Conservation (phyloP, 108 stramenopile genomes). For the Cyclotella cryptica region DNA sequence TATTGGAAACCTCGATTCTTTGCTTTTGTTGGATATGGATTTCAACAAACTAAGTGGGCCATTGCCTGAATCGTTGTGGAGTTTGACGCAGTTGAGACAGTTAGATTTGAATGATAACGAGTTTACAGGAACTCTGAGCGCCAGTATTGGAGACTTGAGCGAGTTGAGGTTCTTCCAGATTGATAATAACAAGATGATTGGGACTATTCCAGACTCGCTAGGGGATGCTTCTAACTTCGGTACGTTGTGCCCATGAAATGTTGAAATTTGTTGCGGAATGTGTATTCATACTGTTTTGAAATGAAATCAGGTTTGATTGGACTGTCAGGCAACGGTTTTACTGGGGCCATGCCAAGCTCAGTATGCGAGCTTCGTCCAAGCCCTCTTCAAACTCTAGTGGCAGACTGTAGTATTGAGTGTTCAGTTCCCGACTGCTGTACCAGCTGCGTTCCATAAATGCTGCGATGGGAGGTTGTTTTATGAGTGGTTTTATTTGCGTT, state of each 20-base stretch:
- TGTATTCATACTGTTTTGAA: background rate
- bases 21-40: conserved; percentile 64
- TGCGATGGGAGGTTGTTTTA: background rate
- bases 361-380: conserved; percentile 33
- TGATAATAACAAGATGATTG: conserved; percentile 65
- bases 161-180: conserved; percentile 69
- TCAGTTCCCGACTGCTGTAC: conserved; percentile 38
- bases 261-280: background rate
- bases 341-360: conserved; percentile 15
- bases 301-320: conserved; percentile 28
- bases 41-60: conserved; percentile 63
- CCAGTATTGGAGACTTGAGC: conserved; percentile 52
- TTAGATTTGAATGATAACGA: conserved; percentile 81
- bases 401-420: conserved; percentile 26
- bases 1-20: conserved; percentile 36
- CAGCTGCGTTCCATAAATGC: conserved; percentile 13
- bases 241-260: background rate
- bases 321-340: conserved; percentile 25
- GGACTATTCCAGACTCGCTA: conserved; percentile 56
- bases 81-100: conserved; percentile 55
- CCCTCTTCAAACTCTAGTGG: conserved; percentile 34
- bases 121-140: conserved; percentile 63
- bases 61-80: conserved; percentile 57
- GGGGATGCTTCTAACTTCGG: conserved; percentile 26
- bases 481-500: no score